These are phyloP conservation scores for Blakeslea trispora DNA, from an alignment of 371 early-diverging fungal genomes.

Conservation along the genomic window DNA sequence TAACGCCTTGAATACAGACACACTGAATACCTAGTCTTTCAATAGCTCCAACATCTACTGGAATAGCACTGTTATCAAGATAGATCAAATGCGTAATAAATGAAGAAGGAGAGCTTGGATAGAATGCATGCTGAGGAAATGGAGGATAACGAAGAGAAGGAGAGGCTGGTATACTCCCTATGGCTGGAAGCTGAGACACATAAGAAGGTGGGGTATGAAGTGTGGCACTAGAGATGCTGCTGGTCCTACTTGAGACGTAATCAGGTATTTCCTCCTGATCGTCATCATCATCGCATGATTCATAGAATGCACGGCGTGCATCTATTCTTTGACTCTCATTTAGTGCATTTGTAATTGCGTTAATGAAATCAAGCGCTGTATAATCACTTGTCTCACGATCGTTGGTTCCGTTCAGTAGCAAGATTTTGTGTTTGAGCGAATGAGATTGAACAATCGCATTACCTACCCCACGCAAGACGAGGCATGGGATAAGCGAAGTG, in stretches of 20 bases:
- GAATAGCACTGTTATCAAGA: conserved; percentile 44
- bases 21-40: conserved; percentile 68
- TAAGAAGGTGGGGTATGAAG: conserved; percentile 9
- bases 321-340: conserved; percentile 57
- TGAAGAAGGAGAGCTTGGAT: conserved; percentile 50
- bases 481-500: conserved; percentile 71
- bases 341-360: conserved; percentile 65
- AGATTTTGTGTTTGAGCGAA: conserved; percentile 60
- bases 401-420: conserved; percentile 70
- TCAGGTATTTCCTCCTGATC: conserved; percentile 15
- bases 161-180: conserved; percentile 26
- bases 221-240: conserved; percentile 10
- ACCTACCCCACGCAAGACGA: conserved; percentile 68
- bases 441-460: conserved; percentile 60
- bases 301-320: conserved; percentile 45
- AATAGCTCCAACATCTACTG: conserved; percentile 60
- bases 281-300: conserved; percentile 26
- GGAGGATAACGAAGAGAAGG: conserved; percentile 36
- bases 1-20: conserved; percentile 36
- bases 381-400: conserved; percentile 73
- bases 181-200: conserved; percentile 3
- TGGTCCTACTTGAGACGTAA: conserved; percentile 6
- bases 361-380: conserved; percentile 71
- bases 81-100: conserved; percentile 75
- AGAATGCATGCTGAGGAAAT: conserved; percentile 37